phyloP scores from a whole-genome alignment of 768 basidiomycete species.

The Clavaria fumosa region DNA sequence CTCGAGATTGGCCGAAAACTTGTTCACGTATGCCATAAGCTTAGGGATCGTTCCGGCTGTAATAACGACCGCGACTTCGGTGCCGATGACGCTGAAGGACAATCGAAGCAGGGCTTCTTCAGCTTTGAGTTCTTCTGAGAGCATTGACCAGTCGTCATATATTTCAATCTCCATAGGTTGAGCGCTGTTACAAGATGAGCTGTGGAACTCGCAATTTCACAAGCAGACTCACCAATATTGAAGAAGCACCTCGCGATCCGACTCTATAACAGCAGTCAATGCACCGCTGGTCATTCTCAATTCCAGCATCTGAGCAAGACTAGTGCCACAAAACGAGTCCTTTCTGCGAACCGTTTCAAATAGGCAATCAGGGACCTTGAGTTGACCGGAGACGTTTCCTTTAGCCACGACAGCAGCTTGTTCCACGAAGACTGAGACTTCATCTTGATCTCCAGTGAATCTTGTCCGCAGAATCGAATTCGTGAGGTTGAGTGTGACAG shows the following conservation, averaged over 20 bases:
- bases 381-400: slow-evolving; percentile 56
- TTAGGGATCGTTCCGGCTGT: slow-evolving; percentile 69
- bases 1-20: slow-evolving; percentile 58
- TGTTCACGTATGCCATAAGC: slow-evolving; percentile 56
- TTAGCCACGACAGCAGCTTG: slow-evolving; percentile 52
- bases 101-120: slow-evolving; percentile 43
- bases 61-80: slow-evolving; percentile 47
- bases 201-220: slow-evolving; percentile 1
- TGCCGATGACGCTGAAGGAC: slow-evolving; percentile 60
- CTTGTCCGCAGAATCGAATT: slow-evolving; percentile 51
- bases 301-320: slow-evolving; percentile 42
- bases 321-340: slow-evolving; percentile 21
- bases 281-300: slow-evolving; percentile 62
- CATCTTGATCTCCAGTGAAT: slow-evolving; percentile 42
- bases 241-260: slow-evolving; percentile 59
- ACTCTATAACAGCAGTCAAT: slow-evolving; percentile 49
- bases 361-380: slow-evolving; percentile 50
- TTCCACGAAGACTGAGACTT: slow-evolving; percentile 49
- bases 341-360: slow-evolving; percentile 60
- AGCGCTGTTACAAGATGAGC: slow-evolving; percentile 34
- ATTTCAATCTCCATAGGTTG: slow-evolving; percentile 65
- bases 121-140: slow-evolving; percentile 23
- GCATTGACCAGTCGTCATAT: slow-evolving; percentile 67
- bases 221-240: slow-evolving; percentile 48
- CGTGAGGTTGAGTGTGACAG: slow-evolving; percentile 46